Evolutionary conservation across 768 basidiomycete genomes (phyloP).

Genomic region (Gloeopeniophorella convolvens): DNA sequence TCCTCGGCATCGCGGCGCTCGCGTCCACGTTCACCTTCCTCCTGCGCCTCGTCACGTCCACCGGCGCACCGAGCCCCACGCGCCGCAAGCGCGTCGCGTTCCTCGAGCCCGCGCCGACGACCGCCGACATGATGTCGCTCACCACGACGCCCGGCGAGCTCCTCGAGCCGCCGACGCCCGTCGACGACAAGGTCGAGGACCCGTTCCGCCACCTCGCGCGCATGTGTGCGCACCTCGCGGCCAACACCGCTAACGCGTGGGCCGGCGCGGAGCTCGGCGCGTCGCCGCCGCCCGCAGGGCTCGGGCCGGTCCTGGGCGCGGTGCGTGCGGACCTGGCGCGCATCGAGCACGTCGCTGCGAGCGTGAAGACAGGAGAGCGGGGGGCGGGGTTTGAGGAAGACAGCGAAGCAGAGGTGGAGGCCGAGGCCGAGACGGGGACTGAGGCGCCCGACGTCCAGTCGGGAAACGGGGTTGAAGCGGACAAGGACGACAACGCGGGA

Average conservation of each 20-base stretch:
- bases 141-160: slow-evolving; percentile 7
- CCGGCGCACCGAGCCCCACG: neutral
- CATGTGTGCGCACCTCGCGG: slow-evolving; percentile 6
- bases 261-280: neutral
- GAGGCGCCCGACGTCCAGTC: neutral
- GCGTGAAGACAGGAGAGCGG: too few species aligned
- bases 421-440: neutral
- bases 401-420: neutral
- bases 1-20: neutral
- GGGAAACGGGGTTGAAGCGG: neutral
- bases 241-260: slow-evolving; percentile 4
- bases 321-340: slow-evolving; percentile 1
- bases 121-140: too few species aligned
- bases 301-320: slow-evolving; percentile 1
- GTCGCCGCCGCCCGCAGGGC: slow-evolving; percentile 10
- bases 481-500: neutral
- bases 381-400: neutral
- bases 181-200: slow-evolving; percentile 13
- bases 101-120: neutral
- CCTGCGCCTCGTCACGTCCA: neutral
- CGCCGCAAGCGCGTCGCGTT: slow-evolving; percentile 6
- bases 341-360: slow-evolving; percentile 1
- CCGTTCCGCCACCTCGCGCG: slow-evolving; percentile 4
- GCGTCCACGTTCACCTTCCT: slow-evolving; percentile 6
- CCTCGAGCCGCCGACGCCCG: slow-evolving; percentile 13